These are phyloP conservation scores for Chrysoporthe puriensis DNA, from an alignment of 2,329 filamentous ascomycete species.

Conservation along the genomic window DNA sequence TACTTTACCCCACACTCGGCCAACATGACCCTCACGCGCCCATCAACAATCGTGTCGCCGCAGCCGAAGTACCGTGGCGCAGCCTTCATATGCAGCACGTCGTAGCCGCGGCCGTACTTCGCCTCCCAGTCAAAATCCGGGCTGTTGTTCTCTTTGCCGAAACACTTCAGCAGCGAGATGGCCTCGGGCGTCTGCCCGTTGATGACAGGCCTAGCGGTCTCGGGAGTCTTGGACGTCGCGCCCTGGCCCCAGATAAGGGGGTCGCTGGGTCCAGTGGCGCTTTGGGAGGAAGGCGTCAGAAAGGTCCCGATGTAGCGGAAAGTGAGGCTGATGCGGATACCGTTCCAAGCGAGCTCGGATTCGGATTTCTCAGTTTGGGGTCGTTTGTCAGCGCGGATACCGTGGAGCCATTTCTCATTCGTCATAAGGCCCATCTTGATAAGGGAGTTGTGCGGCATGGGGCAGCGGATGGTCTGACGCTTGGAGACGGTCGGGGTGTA, in stretches of 20 bases:
- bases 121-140: conserved; percentile 73
- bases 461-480: conserved; percentile 67
- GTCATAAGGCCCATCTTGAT: conserved; percentile 80
- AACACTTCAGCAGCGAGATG: conserved; percentile 73
- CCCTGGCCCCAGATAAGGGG: conserved; percentile 89
- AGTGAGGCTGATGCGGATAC: conserved; percentile 86
- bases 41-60: conserved; percentile 51
- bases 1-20: conserved; percentile 51
- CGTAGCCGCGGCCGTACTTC: conserved; percentile 79
- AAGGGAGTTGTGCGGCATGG: conserved; percentile 85
- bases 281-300: conserved; percentile 42
- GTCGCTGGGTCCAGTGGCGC: conserved; percentile 47
- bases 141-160: conserved; percentile 82
- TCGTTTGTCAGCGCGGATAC: conserved; percentile 88
- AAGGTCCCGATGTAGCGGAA: conserved; percentile 91
- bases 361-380: conserved; percentile 65
- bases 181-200: conserved; percentile 71
- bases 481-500: conserved; percentile 33
- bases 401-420: conserved; percentile 87
- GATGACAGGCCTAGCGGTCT: conserved; percentile 64
- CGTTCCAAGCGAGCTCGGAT: conserved; percentile 72
- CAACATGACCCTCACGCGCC: conserved; percentile 55
- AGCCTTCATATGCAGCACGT: conserved; percentile 72
- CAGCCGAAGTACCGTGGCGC: conserved; percentile 56
- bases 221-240: conserved; percentile 68